Base-by-base conservation (phyloP, 331 rosid genomes). In the Quercus tomentella region DNA sequence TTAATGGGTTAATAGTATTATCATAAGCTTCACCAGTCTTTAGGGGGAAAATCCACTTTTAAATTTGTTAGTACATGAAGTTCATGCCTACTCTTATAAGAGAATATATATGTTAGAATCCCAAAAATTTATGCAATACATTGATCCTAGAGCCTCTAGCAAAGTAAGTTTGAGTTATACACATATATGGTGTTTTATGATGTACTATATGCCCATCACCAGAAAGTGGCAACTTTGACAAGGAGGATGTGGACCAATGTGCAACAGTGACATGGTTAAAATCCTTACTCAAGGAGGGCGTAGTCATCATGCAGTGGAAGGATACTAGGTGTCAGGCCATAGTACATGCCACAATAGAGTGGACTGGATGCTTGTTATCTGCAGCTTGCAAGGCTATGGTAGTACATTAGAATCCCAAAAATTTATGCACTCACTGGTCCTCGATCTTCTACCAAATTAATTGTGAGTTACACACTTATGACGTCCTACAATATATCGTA, bases 321-420 rank as follows among this genome's bases (percentile, higher is more conserved):
- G 76, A 69, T 45, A 85, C 80, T 83, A 45, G 84, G 73, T 58
- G 61, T 77, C 78, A 72, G 75, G 82, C 75, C 79, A 85, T 71
- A 83, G 82, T 75, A 75, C 56, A 52, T 74, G 87, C 80, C 85
- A 84, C 80, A 83, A 77, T 80, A 87, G 60, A 79, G 76, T 57
- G 84, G 76, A 83, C 75, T 68, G 77, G 79, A 83, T 83, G 84
- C 63, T 81, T 70, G 57, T 74, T 81, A 67, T 83, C 81, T 58
- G 82, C 87, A 80, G 83, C 84, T 78, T 45, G 78, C 70, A 80
- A 82, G 72, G 86, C 82, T n/a, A 72, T 37, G 45, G 11, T 37
- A 37, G 45, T 28, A 26, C 7, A 20, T 63, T 63, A 28, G 70
- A 63, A 28, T 63, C 22, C 41, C 70, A 63, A 63, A 63, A 15